Evolutionary conservation across 164 flowering plant species (phyloP), one percentile per base, ranked within the genome.

Genomic region (Buxus sempervirens): DNA sequence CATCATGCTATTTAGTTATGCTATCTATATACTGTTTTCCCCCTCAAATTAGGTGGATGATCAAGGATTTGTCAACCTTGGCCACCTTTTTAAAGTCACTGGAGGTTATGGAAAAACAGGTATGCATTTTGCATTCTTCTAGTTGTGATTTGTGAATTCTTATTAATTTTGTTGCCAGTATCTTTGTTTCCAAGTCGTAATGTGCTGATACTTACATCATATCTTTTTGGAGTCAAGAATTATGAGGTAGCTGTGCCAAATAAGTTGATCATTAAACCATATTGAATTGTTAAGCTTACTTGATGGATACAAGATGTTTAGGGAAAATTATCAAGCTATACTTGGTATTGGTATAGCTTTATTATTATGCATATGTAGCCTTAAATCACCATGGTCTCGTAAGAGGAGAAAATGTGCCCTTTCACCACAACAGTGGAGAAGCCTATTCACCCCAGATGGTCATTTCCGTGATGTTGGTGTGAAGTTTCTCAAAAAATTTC

Each of bases 301-400:
- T 32, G 38, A 32, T 7, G 5, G n/a, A 3, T 32, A 32, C 38
- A 3, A 32, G 38, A 32, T 32, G 38, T 32, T 32, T 32, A 7
- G 5, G 7, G 38, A n/a, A n/a, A n/a, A n/a, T n/a, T n/a, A n/a
- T n/a, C n/a, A n/a, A n/a, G n/a, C n/a, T n/a, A n/a, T n/a, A n/a
- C n/a, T n/a, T n/a, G n/a, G n/a, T n/a, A n/a, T n/a, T n/a, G n/a
- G n/a, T n/a, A n/a, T n/a, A n/a, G n/a, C n/a, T n/a, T n/a, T n/a
- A n/a, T n/a, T n/a, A n/a, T n/a, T n/a, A n/a, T n/a, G n/a, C n/a
- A n/a, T n/a, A n/a, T n/a, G n/a, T 51, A 85, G 77, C 58, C 89
- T 86, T 54, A 95, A 95, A 75, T 95, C 98, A 54, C 98, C 98
- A 60, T 95, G 99, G 99, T 95, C 97, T 16, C 89, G 94, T 24